phyloP scores from a whole-genome alignment of 2,329 filamentous ascomycete species.

The Chaetomiaceae sp. region DNA sequence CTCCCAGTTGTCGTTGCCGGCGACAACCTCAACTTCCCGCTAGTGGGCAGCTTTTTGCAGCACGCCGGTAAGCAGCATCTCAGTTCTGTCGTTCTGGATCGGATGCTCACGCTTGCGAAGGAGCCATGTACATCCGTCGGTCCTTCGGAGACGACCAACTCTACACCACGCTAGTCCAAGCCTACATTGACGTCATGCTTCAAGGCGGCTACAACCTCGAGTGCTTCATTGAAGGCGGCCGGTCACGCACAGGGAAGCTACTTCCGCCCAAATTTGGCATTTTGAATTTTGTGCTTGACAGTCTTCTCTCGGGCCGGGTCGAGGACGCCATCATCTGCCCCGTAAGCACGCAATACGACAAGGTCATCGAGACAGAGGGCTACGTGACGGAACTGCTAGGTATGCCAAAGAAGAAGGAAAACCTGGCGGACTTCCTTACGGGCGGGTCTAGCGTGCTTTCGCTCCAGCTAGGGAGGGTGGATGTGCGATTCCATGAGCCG shows the following conservation, averaged over 20 bases:
- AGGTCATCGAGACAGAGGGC: conserved; percentile 95
- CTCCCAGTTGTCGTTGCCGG: conserved; percentile 90
- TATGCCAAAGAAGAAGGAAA: conserved; percentile 93
- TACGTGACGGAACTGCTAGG: conserved; percentile 94
- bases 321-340: conserved; percentile 91
- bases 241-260: conserved; percentile 89
- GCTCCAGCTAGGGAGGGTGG: conserved; percentile 82
- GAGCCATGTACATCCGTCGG: conserved; percentile 92
- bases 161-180: conserved; percentile 88
- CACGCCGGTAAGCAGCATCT: conserved; percentile 58
- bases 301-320: conserved; percentile 79
- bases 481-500: conserved; percentile 92
- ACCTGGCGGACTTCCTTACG: conserved; percentile 82
- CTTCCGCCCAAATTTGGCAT: conserved; percentile 95
- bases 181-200: conserved; percentile 89
- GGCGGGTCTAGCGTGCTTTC: conserved; percentile 81
- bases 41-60: conserved; percentile 85
- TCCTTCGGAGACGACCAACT: conserved; percentile 89
- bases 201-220: conserved; percentile 92
- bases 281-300: conserved; percentile 84
- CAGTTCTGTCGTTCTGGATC: not conserved
- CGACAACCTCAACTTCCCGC: conserved; percentile 91
- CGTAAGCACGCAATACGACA: conserved; percentile 97
- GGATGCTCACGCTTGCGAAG: not conserved
- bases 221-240: conserved; percentile 94